Evolutionary conservation across 2,329 filamentous ascomycete species (phyloP), one percentile per base, ranked within the genome.

Genomic region (Claviceps pazoutovae): DNA sequence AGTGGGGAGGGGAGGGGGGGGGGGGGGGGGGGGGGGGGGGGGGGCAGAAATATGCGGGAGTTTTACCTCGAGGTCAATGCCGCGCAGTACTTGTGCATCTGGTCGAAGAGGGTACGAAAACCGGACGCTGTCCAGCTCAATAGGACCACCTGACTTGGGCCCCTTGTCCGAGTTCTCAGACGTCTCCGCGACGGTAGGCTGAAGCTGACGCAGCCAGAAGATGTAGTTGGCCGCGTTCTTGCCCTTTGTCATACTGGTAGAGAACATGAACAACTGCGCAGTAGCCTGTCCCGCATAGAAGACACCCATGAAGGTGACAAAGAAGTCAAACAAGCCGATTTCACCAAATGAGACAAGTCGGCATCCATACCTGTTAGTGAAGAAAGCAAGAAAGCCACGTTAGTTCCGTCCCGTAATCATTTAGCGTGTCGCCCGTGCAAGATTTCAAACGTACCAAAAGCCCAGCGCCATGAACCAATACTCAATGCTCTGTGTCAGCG

Each of bases 91-190:
- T 34, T 66, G 61, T 0, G 64, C 59, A 51, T 69, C 58, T 23
- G 69, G 66, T 23, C 72, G 63, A 50, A 70, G 59, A 2, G 82
- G 80, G 56, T 86, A 87, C 2, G 78, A 72, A 61, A 87, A 86
- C 21, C 72, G 67, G n/a, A 85, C 71, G 36, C 76, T 64, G 7
- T 72, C 68, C 54, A 84, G 72, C 14, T 71, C 66, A 2, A 83
- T 68, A 0, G 48, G 51, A 3, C 54, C 54, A 37, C 62, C 64
- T 1, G 61, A 57, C 16, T 61, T 62, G 1, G 71, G 71, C 0
- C 62, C 64, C 1, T 62, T 64, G 34, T 66, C 58, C 9, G 57
- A 56, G 58, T 74, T 74, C 36, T 68, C 60, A 1, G 61, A 57
- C 0, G 67, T 75, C 53, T 72, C 71, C 21, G 61, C 63, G 26